A percentile compares a stretch with the other conserved stretches of the same genome.
phyloP scores from a whole-genome alignment of 495 filamentous ascomycete species.

The Talaromyces thailandensis region DNA sequence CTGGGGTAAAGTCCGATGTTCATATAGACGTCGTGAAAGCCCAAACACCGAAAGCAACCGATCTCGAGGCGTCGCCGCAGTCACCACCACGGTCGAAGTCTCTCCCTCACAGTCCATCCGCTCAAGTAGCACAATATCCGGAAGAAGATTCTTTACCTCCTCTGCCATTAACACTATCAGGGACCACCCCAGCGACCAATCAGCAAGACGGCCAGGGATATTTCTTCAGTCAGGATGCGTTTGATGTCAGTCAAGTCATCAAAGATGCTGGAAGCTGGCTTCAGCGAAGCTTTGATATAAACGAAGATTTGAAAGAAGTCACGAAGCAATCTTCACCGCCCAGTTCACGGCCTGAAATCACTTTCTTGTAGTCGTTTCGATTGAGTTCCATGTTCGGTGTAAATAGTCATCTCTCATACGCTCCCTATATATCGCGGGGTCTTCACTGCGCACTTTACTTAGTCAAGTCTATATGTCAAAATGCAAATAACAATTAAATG shows the following conservation, averaged over 20 bases:
- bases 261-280: conserved; percentile 38
- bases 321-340: conserved; percentile 6
- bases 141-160: conserved; percentile 7
- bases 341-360: not conserved
- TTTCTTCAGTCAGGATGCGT: conserved; percentile 18
- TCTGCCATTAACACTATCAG: conserved; percentile 24
- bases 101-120: not conserved
- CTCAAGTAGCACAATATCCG: conserved; percentile 7
- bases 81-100: conserved; percentile 1
- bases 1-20: conserved; percentile 3
- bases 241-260: conserved; percentile 34
- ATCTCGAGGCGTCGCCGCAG: conserved; percentile 6
- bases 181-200: conserved; percentile 23
- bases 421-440: not conserved
- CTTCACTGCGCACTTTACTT: not conserved
- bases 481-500: too few relatives aligned
- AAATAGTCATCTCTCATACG: not conserved
- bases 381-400: not conserved
- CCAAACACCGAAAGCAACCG: conserved; percentile 11
- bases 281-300: conserved; percentile 33
- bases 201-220: conserved; percentile 33
- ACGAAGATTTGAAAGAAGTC: conserved; percentile 17
- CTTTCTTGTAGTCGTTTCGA: not conserved
- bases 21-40: conserved; percentile 3
- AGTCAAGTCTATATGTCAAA: not conserved